Percentiles rank a stretch among this genome's conserved stretches.
phyloP scores from a whole-genome alignment of 305 asterid genomes.

The Solanum hybrid region DNA sequence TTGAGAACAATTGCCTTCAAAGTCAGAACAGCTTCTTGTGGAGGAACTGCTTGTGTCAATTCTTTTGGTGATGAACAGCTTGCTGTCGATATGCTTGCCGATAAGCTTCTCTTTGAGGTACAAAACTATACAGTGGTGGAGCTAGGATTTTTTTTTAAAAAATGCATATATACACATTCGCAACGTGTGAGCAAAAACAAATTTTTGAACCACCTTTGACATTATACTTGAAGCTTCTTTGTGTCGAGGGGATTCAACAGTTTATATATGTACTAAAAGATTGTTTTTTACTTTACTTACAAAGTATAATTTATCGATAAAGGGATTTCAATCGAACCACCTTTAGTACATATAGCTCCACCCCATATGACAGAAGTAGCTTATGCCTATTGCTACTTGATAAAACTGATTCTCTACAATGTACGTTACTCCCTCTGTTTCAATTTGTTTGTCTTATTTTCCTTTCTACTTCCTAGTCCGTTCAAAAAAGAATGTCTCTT shows the following conservation, averaged over 20 bases:
- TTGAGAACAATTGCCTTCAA: conserved; percentile 77
- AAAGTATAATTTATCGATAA: not conserved
- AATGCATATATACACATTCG: not conserved
- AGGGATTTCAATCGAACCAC: not conserved
- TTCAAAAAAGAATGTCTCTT: not conserved
- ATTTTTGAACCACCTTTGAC: not conserved
- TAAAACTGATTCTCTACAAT: not conserved
- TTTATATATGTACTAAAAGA: not conserved
- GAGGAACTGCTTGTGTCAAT: conserved; percentile 93
- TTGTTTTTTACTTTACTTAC: not conserved
- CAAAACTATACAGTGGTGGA: not conserved
- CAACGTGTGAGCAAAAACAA: not conserved
- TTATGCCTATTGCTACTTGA: not conserved
- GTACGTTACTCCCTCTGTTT: not conserved
- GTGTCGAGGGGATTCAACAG: not conserved
- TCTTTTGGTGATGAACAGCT: conserved; percentile 94
- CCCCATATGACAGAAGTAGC: not conserved
- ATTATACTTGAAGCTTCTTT: not conserved
- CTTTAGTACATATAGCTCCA: not conserved
- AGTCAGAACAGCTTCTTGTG: conserved; percentile 96
- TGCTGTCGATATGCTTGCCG: conserved; percentile 87
- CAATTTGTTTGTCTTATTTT: not conserved
- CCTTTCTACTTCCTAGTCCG: not conserved
- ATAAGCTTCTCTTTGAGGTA: conserved; percentile 88
- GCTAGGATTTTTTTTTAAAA: fast-evolving